Evolutionary conservation across 495 filamentous ascomycete species (phyloP).

Genomic region (Penicillium taxi): DNA sequence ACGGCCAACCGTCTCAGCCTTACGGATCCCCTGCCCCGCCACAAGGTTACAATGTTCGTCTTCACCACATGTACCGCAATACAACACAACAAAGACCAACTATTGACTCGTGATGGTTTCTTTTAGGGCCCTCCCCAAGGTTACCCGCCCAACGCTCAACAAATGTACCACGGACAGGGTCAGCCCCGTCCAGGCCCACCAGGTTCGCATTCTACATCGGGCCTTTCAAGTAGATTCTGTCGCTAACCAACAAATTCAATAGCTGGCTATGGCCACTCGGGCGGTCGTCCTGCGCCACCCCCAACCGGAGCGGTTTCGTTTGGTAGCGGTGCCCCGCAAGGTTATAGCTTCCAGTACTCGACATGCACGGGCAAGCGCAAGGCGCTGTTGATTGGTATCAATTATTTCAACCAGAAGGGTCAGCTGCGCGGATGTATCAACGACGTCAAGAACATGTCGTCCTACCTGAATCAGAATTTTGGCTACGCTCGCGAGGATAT

Average conservation of each 20-base stretch:
- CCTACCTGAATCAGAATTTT: constrained; percentile 83
- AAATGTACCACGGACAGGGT: constrained; percentile 28
- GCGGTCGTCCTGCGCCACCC: constrained; percentile 34
- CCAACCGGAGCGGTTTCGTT: constrained; percentile 50
- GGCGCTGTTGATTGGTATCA: constrained; percentile 92
- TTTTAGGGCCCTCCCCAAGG: constrained; percentile 21
- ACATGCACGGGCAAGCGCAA: constrained; percentile 86
- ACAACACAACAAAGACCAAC: neutral
- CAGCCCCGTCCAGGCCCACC: constrained; percentile 18
- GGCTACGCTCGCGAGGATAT: constrained; percentile 95
- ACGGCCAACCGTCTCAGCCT: constrained; percentile 34
- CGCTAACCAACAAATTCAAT: constrained; percentile 11
- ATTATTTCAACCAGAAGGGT: constrained; percentile 90
- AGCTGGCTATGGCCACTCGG: constrained; percentile 19
- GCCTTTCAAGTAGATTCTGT: neutral
- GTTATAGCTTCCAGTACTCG: constrained; percentile 84
- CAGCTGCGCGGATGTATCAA: constrained; percentile 95
- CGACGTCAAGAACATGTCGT: constrained; percentile 96
- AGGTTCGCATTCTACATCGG: constrained; percentile 19
- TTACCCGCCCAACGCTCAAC: constrained; percentile 30
- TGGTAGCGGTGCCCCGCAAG: constrained; percentile 66
- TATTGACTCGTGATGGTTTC: neutral
- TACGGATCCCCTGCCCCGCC: constrained; percentile 35
- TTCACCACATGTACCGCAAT: constrained; percentile 1
- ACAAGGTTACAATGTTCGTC: constrained; percentile 38